Base-by-base conservation (phyloP, 2,329 filamentous ascomycete genomes). In the Penicillium concentricum region DNA sequence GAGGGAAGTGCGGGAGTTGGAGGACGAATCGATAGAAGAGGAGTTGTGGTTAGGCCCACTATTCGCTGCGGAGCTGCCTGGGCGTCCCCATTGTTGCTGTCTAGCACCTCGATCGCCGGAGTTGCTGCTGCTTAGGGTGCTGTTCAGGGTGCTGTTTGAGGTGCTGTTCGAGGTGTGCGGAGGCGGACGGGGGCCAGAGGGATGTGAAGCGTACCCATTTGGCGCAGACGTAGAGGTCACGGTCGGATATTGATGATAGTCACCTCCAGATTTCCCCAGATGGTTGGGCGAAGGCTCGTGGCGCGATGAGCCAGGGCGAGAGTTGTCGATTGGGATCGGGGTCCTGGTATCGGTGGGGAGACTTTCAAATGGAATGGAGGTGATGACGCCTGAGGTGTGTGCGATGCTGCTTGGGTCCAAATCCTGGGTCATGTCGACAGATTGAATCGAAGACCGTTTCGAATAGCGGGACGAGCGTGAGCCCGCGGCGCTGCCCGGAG, bases 181-280 rank as follows among this genome's bases (percentile, higher is more conserved):
- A 60, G 83, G 84, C 37, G 84, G 85, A 61, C 87, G 81, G 56
- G 85, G 82, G 12, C 84, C 85, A 9, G 84, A 83, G 42, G 83
- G 79, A 67, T 88, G 84, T 38, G 83, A 79, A 47, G 79, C 71
- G 64, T 77, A 80, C 57, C 79, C 77, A 58, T 78, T 75, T 41
- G 79, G 75, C 54, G 78, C 70, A 38, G 78, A 71, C 48, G 82
- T 75, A 30, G 84, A 78, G 63, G 88, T 87, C 72, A 89, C 86
- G 51, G 83, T 83, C 41, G 92, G 91, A 73, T 97, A 96, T 70
- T 96, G 93, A 77, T 96, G 91, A 71, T 87, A 96, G 74, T 97
- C 92, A 65, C 79, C 79, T 47, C 85, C 85, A 63, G 81, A 82
- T 76, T 91, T 92, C 73, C 91, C 92, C 52, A 95, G 78, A 69